Percentiles rank a stretch among this genome's conserved stretches.
Conservation (phyloP, 768 basidiomycete species). For the Sporobolomyces phaffii region DNA sequence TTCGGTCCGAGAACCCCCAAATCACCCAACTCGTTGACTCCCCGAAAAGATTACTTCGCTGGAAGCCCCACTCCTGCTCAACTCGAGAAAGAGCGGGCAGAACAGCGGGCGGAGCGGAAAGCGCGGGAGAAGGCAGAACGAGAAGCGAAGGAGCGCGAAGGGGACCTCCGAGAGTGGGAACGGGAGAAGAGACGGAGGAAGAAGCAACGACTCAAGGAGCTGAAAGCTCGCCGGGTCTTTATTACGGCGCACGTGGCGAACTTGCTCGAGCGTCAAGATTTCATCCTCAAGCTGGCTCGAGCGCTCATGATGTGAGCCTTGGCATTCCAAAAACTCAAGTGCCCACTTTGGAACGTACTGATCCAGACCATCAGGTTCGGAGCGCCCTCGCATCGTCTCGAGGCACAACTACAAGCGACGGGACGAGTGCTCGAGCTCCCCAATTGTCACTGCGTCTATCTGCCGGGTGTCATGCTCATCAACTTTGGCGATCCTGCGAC, state of each 20-base stretch:
- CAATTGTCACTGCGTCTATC: constrained; percentile 49
- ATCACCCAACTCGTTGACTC: constrained; percentile 1
- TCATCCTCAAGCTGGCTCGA: constrained; percentile 51
- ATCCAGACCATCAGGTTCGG: constrained; percentile 39
- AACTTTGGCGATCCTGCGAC: constrained; percentile 76
- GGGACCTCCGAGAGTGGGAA: constrained; percentile 38
- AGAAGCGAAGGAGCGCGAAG: constrained; percentile 27
- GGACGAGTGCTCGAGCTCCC: constrained; percentile 49
- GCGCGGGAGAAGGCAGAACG: constrained; percentile 43
- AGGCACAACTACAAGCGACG: constrained; percentile 52
- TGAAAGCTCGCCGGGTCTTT: constrained; percentile 62
- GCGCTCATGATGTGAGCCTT: constrained; percentile 50
- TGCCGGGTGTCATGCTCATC: constrained; percentile 60
- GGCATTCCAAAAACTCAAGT: too few relatives aligned
- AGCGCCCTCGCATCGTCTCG: constrained; percentile 52
- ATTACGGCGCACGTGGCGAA: constrained; percentile 57
- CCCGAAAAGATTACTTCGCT: constrained; percentile 22
- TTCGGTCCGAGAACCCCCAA: constrained; percentile 9
- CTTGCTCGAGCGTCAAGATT: constrained; percentile 51
- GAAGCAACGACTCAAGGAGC: constrained; percentile 52
- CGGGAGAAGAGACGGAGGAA: constrained; percentile 47
- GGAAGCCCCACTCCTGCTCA: background rate
- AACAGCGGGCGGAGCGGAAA: constrained; percentile 33
- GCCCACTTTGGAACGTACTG: background rate
- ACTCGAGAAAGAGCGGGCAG: constrained; percentile 18